Conservation (phyloP, 208 protist genomes). For the Trypanosoma melophagium region DNA sequence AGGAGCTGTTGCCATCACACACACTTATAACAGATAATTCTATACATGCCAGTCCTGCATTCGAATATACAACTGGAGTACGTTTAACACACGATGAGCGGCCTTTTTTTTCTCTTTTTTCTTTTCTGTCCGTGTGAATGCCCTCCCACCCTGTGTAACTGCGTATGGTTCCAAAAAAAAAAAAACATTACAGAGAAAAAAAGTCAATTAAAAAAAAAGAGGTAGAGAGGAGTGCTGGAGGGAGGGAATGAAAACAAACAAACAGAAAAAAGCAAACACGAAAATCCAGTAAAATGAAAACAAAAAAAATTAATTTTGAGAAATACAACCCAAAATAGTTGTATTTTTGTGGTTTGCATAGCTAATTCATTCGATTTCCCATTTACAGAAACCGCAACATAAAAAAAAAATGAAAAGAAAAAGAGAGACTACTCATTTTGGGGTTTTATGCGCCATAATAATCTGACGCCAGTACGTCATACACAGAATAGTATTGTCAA, state of each 20-base stretch:
- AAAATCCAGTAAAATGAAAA: no score
- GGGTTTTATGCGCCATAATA: background rate
- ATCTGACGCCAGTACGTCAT: constrained; percentile 8
- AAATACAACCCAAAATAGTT: no score
- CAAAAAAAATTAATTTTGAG: no score
- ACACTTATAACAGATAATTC: constrained; percentile 2
- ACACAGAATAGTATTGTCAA: background rate
- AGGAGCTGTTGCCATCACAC: background rate
- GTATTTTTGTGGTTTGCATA: no score
- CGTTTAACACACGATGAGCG: no score
- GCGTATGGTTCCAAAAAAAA: no score
- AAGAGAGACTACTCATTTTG: background rate
- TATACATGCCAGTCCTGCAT: constrained; percentile 13
- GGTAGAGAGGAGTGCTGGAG: no score
- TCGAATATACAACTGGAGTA: background rate
- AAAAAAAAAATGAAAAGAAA: background rate
- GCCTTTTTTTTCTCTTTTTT: background rate
- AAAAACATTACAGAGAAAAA: no score
- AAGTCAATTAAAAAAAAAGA: no score
- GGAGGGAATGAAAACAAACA: no score
- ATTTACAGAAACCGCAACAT: background rate
- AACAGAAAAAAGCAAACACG: no score
- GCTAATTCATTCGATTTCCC: background rate
- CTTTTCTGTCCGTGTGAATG: background rate
- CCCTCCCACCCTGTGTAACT: no score